Percentiles rank a stretch among this genome's conserved stretches.
These are phyloP conservation scores for Diaporthe vexans DNA, from an alignment of 2,329 filamentous ascomycete genomes.

Conservation along the genomic window DNA sequence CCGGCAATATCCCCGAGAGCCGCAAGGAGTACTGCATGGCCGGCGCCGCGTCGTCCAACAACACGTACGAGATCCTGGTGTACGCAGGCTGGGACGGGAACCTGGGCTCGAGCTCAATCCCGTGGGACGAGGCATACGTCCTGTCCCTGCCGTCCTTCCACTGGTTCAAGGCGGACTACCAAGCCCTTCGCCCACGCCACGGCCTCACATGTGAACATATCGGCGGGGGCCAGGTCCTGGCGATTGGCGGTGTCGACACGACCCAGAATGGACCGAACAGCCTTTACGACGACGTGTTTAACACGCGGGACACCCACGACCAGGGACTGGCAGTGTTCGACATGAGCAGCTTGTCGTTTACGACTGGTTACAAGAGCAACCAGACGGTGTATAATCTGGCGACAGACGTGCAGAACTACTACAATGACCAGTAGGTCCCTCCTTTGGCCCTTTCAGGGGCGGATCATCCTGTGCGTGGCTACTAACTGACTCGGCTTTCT, in stretches of 20 bases:
- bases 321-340: conserved; percentile 46
- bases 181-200: conserved; percentile 42
- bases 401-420: neutral
- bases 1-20: conserved; percentile 40
- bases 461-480: no score
- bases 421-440: neutral
- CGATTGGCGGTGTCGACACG: conserved; percentile 51
- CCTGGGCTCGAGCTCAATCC: conserved; percentile 36
- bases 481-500: neutral
- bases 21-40: conserved; percentile 45
- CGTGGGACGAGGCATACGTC: conserved; percentile 44
- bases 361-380: conserved; percentile 31
- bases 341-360: conserved; percentile 42
- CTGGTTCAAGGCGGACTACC: conserved; percentile 45
- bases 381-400: conserved; percentile 24
- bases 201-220: conserved; percentile 48
- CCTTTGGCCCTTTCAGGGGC: no score
- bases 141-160: conserved; percentile 46
- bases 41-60: conserved; percentile 43
- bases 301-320: conserved; percentile 42
- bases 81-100: conserved; percentile 45
- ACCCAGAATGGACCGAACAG: conserved; percentile 22
- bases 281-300: conserved; percentile 41
- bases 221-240: conserved; percentile 55
- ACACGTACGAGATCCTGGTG: conserved; percentile 46